These are phyloP conservation scores for Daldinia bambusicola DNA, from an alignment of 495 filamentous ascomycete species.

Conservation along the genomic window DNA sequence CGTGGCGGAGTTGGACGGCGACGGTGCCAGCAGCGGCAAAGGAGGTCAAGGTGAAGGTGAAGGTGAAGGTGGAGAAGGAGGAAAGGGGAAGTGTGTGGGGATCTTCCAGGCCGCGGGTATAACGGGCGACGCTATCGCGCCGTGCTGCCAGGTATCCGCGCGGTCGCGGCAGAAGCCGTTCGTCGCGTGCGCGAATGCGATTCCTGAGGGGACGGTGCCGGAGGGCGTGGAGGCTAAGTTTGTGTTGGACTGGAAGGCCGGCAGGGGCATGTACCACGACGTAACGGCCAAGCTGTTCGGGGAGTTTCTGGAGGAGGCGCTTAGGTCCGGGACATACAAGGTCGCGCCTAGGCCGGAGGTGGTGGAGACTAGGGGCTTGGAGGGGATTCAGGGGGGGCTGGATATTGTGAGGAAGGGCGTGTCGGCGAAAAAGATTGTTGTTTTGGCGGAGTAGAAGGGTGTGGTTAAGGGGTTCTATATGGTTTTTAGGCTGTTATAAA, in stretches of 20 bases:
- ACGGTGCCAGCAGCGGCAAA: no score
- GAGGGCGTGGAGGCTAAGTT: conserved; percentile 21
- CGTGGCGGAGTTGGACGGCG: conserved; percentile 35
- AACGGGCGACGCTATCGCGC: conserved; percentile 6
- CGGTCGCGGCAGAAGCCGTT: conserved; percentile 33
- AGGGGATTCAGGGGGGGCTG: conserved; percentile 46
- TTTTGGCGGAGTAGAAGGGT: conserved; percentile 30
- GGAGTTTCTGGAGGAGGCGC: conserved; percentile 40
- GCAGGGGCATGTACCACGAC: conserved; percentile 19
- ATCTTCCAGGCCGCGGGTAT: conserved; percentile 41
- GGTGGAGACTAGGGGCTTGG: conserved; percentile 42
- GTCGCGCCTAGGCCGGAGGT: conserved; percentile 45
- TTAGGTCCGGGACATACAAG: conserved; percentile 39
- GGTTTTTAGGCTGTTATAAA: no score
- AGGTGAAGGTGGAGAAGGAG: no score
- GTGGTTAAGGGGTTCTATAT: no score
- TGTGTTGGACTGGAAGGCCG: not conserved
- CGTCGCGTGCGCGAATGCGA: conserved; percentile 26
- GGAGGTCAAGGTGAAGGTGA: no score
- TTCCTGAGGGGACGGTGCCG: conserved; percentile 14
- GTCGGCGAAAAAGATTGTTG: conserved; percentile 61
- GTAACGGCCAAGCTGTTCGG: conserved; percentile 27
- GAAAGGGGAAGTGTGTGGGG: conserved; percentile 24
- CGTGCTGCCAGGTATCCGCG: conserved; percentile 30
- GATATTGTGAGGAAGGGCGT: conserved; percentile 53